A percentile compares a stretch with the other conserved stretches of the same genome.
phyloP scores from a whole-genome alignment of 225 moss, liverwort and hornwort species.

The Physcomitrellopsis africana region DNA sequence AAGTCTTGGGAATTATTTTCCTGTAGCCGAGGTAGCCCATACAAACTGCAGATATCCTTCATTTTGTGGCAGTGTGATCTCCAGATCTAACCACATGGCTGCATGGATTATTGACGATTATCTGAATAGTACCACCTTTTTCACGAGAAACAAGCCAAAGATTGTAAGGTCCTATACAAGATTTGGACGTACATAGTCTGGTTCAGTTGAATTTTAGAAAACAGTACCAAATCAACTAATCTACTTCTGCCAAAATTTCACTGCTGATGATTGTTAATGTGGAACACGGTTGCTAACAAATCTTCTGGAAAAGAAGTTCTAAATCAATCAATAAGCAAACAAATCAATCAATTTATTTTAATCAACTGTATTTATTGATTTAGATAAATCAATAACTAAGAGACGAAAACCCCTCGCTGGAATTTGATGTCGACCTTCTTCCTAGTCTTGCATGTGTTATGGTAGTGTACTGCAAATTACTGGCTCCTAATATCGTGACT shows the following conservation, averaged over 20 bases:
- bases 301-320: neutral
- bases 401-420: neutral
- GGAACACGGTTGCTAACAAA: neutral
- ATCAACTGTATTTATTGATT: no score
- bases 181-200: neutral
- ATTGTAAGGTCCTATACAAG: neutral
- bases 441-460: neutral
- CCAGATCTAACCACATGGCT: no score
- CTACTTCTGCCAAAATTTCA: neutral
- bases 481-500: neutral
- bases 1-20: no score
- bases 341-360: neutral
- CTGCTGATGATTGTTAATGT: neutral
- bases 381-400: no score
- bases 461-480: neutral
- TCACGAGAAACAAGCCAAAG: neutral
- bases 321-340: neutral
- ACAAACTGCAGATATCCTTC: no score
- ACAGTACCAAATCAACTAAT: neutral
- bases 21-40: no score
- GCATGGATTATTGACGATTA: no score
- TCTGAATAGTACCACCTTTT: neutral
- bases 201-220: neutral
- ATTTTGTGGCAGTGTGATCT: no score
- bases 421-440: neutral